Conservation (phyloP, 768 basidiomycete species). For the Cystofilobasidium capitatum region DNA sequence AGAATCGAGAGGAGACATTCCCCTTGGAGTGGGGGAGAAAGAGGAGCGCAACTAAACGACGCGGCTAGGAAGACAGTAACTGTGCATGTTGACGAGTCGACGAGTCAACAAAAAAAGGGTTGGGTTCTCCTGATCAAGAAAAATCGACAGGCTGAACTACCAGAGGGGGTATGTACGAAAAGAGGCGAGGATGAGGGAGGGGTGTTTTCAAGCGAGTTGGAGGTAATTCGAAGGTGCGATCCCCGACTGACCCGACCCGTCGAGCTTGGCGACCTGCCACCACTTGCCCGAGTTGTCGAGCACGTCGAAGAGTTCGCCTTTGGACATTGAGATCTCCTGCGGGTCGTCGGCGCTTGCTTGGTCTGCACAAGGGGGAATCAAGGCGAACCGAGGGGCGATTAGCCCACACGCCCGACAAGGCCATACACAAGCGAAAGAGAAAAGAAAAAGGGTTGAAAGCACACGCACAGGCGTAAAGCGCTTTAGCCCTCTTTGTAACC, state of each 20-base stretch:
- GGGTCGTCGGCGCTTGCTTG: constrained; percentile 89
- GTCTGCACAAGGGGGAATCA: constrained; percentile 47
- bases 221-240: constrained; percentile 39
- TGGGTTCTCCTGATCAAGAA: too few relatives aligned
- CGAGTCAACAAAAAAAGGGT: too few relatives aligned
- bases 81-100: too few relatives aligned
- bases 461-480: constrained; percentile 73
- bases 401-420: constrained; percentile 1
- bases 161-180: not conserved
- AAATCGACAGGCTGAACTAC: too few relatives aligned
- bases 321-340: constrained; percentile 85
- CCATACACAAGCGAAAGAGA: too few relatives aligned
- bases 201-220: constrained; percentile 29
- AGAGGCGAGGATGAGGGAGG: not conserved
- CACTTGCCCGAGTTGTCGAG: constrained; percentile 65
- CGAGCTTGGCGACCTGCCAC: constrained; percentile 34
- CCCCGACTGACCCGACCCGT: constrained; percentile 33
- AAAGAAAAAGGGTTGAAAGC: constrained; percentile 20
- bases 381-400: not conserved
- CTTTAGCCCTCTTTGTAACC: constrained; percentile 70
- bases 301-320: constrained; percentile 86
- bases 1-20: too few relatives aligned
- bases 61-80: too few relatives aligned
- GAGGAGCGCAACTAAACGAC: too few relatives aligned
- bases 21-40: too few relatives aligned